Percentiles rank a stretch among this genome's conserved stretches.
These are phyloP conservation scores for Berberis thunbergii DNA, from an alignment of 164 flowering plant genomes.

Conservation along the genomic window DNA sequence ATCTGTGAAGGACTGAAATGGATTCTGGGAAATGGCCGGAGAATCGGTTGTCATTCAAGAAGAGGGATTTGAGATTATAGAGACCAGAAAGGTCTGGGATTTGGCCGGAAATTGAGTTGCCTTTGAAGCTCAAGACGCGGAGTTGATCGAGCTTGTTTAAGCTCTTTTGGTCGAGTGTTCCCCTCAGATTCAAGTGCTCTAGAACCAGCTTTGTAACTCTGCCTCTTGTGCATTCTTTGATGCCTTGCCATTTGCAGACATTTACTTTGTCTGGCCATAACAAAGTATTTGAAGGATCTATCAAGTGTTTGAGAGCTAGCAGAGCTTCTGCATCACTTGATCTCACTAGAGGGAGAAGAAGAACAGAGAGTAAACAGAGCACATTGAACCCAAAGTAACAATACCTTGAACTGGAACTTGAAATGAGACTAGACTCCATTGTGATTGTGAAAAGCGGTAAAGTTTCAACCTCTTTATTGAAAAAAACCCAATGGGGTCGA, in stretches of 20 bases:
- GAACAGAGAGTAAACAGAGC: slow-evolving; percentile 3
- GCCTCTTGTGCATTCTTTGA: slow-evolving; percentile 58
- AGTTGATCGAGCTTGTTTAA: slow-evolving; percentile 65
- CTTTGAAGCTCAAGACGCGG: slow-evolving; percentile 73
- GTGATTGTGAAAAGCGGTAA: too few relatives aligned
- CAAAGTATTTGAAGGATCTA: slow-evolving; percentile 40
- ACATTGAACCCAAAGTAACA: background rate
- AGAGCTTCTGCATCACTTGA: slow-evolving; percentile 45
- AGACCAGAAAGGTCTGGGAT: slow-evolving; percentile 65
- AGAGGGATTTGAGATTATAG: slow-evolving; percentile 64
- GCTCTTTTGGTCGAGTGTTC: slow-evolving; percentile 32
- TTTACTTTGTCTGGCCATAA: slow-evolving; percentile 24
- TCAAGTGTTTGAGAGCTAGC: slow-evolving; percentile 27
- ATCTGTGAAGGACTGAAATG: slow-evolving; percentile 48
- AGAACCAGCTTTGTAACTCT: slow-evolving; percentile 72
- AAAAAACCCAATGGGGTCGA: too few relatives aligned
- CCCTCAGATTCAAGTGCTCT: slow-evolving; percentile 46
- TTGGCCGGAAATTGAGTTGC: slow-evolving; percentile 56
- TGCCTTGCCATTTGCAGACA: slow-evolving; percentile 60
- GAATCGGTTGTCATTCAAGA: slow-evolving; percentile 52
- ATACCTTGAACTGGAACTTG: background rate
- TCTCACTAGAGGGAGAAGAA: slow-evolving; percentile 13
- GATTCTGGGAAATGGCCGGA: slow-evolving; percentile 62
- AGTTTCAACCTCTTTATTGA: too few relatives aligned
- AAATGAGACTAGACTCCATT: too few relatives aligned